phyloP scores from a whole-genome alignment of 345 rosid genomes.

The Boechera stricta region DNA sequence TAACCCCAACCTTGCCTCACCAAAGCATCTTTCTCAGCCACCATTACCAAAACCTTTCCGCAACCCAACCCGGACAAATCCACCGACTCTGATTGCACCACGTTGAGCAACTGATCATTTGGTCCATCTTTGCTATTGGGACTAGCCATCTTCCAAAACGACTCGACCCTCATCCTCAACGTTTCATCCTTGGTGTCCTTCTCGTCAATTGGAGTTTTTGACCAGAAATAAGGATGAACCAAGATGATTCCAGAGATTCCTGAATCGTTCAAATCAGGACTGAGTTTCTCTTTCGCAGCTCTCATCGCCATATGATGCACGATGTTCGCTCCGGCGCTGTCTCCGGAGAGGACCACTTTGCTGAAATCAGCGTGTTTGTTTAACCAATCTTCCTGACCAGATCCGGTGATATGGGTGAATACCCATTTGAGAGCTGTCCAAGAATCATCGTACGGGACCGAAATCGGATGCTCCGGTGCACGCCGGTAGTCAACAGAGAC shows the following conservation, averaged over 20 bases:
- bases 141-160: slow-evolving; percentile 46
- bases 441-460: slow-evolving; percentile 58
- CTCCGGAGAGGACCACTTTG: slow-evolving; percentile 59
- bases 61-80: slow-evolving; percentile 50
- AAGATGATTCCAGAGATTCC: slow-evolving; percentile 50
- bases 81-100: slow-evolving; percentile 44
- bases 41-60: slow-evolving; percentile 50
- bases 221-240: slow-evolving; percentile 64
- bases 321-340: slow-evolving; percentile 75
- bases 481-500: slow-evolving; percentile 61
- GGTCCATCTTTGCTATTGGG: slow-evolving; percentile 51
- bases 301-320: slow-evolving; percentile 55
- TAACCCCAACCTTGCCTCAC: slow-evolving; percentile 56
- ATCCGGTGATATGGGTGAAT: slow-evolving; percentile 50
- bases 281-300: slow-evolving; percentile 46
- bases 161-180: slow-evolving; percentile 45
- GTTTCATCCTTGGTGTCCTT: slow-evolving; percentile 44
- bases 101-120: slow-evolving; percentile 62
- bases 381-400: slow-evolving; percentile 60
- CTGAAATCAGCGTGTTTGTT: slow-evolving; percentile 56
- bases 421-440: slow-evolving; percentile 67
- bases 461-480: slow-evolving; percentile 71
- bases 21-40: slow-evolving; percentile 54
- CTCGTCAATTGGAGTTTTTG: slow-evolving; percentile 40
- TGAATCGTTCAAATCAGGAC: slow-evolving; percentile 11